These are phyloP conservation scores for Hortaea werneckii DNA, from an alignment of 2,329 filamentous ascomycete genomes.

Conservation along the genomic window DNA sequence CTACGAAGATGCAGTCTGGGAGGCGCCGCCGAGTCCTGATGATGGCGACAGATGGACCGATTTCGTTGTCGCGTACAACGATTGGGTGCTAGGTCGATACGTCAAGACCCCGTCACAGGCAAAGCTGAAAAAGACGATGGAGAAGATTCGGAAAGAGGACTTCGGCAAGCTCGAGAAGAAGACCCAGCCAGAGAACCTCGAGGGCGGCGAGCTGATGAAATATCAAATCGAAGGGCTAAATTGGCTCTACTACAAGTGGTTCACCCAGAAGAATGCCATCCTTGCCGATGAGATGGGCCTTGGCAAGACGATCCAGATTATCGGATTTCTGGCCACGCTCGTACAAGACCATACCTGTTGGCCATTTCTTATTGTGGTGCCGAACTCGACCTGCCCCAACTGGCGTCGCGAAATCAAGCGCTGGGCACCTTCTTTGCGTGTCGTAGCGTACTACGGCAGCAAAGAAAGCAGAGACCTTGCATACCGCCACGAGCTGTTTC, in stretches of 20 bases:
- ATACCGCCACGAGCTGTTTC: constrained; percentile 76
- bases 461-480: constrained; percentile 64
- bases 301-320: constrained; percentile 91
- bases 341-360: constrained; percentile 57
- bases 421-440: constrained; percentile 76
- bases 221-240: constrained; percentile 92
- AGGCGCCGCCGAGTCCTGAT: constrained; percentile 57
- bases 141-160: constrained; percentile 60
- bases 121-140: constrained; percentile 57
- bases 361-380: constrained; percentile 87
- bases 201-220: constrained; percentile 74
- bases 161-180: constrained; percentile 54
- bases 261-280: constrained; percentile 71
- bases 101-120: constrained; percentile 48
- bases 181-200: constrained; percentile 62
- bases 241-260: constrained; percentile 89
- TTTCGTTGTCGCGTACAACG: constrained; percentile 73
- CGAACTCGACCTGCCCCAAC: constrained; percentile 92
- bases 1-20: constrained; percentile 90
- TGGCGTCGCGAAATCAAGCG: constrained; percentile 94
- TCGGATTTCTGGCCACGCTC: constrained; percentile 68
- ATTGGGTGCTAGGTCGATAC: constrained; percentile 73
- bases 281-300: constrained; percentile 97
- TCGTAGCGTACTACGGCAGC: constrained; percentile 87
- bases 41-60: constrained; percentile 64